Evolutionary conservation across 2,329 filamentous ascomycete species (phyloP).

Genomic region (Exophiala lecanii-corni): DNA sequence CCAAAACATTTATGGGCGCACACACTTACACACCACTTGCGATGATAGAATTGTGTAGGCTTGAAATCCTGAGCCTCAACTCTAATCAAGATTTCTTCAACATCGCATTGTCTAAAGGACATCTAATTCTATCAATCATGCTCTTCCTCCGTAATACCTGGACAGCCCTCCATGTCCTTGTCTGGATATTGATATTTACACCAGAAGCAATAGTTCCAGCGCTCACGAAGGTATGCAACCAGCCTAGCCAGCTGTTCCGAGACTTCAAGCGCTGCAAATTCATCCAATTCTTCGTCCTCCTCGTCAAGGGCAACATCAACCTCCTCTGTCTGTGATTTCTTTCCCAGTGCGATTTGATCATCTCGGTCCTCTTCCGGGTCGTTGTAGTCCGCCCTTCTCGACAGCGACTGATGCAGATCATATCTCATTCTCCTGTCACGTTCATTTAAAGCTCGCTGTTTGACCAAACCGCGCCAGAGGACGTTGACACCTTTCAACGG

Average conservation of each 20-base stretch:
- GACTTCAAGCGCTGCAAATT: conserved; percentile 66
- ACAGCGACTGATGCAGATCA: conserved; percentile 62
- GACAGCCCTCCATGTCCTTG: conserved; percentile 79
- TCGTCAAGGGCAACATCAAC: conserved; percentile 67
- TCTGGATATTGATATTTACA: conserved; percentile 77
- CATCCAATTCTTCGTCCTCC: conserved; percentile 74
- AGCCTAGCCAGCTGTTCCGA: conserved; percentile 63
- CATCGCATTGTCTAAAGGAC: no score
- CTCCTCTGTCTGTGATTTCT: conserved; percentile 38
- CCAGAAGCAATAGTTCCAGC: conserved; percentile 88
- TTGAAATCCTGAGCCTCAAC: no score
- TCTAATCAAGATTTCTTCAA: no score
- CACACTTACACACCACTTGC: no score
- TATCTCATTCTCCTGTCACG: conserved; percentile 61
- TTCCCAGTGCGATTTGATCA: conserved; percentile 60
- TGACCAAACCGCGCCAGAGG: conserved; percentile 72
- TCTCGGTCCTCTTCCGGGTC: conserved; percentile 68
- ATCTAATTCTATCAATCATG: conserved; percentile 61
- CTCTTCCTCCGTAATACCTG: conserved; percentile 81
- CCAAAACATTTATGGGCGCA: no score
- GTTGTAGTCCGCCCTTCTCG: conserved; percentile 59
- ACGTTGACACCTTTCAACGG: conserved; percentile 67
- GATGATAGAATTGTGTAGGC: no score
- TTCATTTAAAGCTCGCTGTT: conserved; percentile 65
- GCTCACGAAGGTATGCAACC: conserved; percentile 64